These are phyloP conservation scores for Drechslerella stenobrocha DNA, from an alignment of 2,329 filamentous ascomycete species.

Conservation along the genomic window DNA sequence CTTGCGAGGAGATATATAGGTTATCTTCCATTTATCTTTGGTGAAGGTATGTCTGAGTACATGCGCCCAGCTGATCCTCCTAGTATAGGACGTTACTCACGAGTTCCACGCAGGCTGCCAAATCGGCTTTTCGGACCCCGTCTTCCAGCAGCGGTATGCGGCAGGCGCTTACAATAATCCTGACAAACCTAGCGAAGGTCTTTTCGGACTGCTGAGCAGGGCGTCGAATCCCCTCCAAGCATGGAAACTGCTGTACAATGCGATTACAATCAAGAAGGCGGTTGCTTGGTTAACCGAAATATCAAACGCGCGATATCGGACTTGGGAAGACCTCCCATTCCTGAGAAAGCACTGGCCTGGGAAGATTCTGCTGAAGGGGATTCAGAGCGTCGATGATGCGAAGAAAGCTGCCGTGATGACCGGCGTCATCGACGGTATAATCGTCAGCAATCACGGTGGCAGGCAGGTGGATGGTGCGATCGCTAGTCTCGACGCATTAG, in stretches of 20 bases:
- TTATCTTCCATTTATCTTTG: slow-evolving; percentile 44
- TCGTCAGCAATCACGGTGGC: slow-evolving; percentile 58
- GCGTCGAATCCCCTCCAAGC: slow-evolving; percentile 42
- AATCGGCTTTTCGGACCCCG: slow-evolving; percentile 69
- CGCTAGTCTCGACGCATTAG: slow-evolving; percentile 55
- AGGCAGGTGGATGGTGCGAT: slow-evolving; percentile 56
- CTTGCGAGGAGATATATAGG: no score
- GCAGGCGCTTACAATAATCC: slow-evolving; percentile 56
- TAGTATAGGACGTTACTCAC: background rate
- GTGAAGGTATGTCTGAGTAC: slow-evolving; percentile 28
- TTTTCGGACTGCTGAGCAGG: slow-evolving; percentile 25
- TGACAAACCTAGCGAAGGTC: slow-evolving; percentile 58
- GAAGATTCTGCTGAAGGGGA: slow-evolving; percentile 52
- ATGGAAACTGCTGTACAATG: slow-evolving; percentile 43
- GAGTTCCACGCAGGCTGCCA: slow-evolving; percentile 61
- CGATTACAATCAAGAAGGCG: slow-evolving; percentile 58
- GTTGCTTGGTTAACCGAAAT: slow-evolving; percentile 61
- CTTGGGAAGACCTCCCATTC: slow-evolving; percentile 62
- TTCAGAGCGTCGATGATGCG: slow-evolving; percentile 57
- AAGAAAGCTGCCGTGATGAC: slow-evolving; percentile 38
- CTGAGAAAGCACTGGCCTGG: slow-evolving; percentile 39
- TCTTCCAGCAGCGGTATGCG: slow-evolving; percentile 65
- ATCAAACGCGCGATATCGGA: slow-evolving; percentile 62
- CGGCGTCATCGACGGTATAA: slow-evolving; percentile 54
- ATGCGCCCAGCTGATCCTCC: no score